Conservation (phyloP, 306 rosid species). For the Begonia loranthoides region DNA sequence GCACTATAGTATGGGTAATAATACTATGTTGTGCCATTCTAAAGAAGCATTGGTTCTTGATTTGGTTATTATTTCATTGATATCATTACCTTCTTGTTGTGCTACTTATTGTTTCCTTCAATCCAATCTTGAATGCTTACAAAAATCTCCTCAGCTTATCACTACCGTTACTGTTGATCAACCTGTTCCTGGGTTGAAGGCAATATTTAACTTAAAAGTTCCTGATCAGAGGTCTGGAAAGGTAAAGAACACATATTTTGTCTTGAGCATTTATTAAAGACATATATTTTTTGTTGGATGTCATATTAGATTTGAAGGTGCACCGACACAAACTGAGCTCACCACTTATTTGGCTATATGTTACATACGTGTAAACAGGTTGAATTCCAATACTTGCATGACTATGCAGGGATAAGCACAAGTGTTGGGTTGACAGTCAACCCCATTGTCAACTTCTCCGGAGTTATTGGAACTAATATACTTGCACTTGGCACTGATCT, state of each 20-base stretch:
- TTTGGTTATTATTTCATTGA: too few relatives aligned
- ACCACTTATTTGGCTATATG: too few relatives aligned
- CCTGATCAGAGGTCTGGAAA: slow-evolving; percentile 81
- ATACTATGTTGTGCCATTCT: too few relatives aligned
- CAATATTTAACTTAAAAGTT: slow-evolving; percentile 48
- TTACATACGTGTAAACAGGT: slow-evolving; percentile 24
- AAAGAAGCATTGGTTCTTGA: too few relatives aligned
- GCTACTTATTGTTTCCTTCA: too few relatives aligned
- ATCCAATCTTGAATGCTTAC: too few relatives aligned
- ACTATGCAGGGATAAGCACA: slow-evolving; percentile 53
- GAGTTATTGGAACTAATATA: slow-evolving; percentile 50
- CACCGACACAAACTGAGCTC: too few relatives aligned
- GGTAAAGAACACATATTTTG: slow-evolving; percentile 24
- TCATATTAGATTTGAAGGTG: too few relatives aligned
- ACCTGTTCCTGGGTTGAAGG: slow-evolving; percentile 58
- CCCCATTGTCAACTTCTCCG: slow-evolving; percentile 60
- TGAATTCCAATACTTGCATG: slow-evolving; percentile 61
- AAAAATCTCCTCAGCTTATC: slow-evolving; percentile 25
- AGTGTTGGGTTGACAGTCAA: slow-evolving; percentile 62
- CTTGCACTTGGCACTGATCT: slow-evolving; percentile 54
- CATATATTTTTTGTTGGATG: not conserved
- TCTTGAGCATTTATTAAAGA: not conserved
- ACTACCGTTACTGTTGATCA: slow-evolving; percentile 50
- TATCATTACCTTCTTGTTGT: too few relatives aligned
- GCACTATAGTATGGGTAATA: too few relatives aligned